phyloP scores from a whole-genome alignment of 2,329 filamentous ascomycete genomes.

The Ophiostoma populinum region DNA sequence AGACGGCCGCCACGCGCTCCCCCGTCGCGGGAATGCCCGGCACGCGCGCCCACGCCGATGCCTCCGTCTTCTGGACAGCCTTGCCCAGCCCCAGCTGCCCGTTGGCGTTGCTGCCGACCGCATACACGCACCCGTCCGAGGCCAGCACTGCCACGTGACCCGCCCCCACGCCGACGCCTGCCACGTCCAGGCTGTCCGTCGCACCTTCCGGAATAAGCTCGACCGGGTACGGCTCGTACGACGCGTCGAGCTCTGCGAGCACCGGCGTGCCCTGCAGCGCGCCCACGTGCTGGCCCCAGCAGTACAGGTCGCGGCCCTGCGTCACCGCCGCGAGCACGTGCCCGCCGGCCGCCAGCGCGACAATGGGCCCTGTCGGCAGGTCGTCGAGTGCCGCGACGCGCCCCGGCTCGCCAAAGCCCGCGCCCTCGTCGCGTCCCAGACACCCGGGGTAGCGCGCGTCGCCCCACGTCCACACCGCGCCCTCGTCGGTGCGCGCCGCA shows the following conservation, averaged over 20 bases:
- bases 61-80: conserved; percentile 4
- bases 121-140: conserved; percentile 30
- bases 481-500: conserved; percentile 24
- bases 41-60: conserved; percentile 19
- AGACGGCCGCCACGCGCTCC: conserved; percentile 23
- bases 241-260: conserved; percentile 14
- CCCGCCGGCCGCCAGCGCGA: conserved; percentile 36
- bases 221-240: conserved; percentile 23
- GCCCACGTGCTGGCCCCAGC: conserved; percentile 36
- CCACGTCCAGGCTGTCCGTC: conserved; percentile 34
- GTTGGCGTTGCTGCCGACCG: conserved; percentile 37
- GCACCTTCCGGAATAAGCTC: conserved; percentile 27
- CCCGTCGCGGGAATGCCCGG: conserved; percentile 16
- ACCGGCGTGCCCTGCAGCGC: conserved; percentile 5
- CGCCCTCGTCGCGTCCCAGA: conserved; percentile 32
- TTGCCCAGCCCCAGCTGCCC: conserved; percentile 37
- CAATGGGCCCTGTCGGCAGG: conserved; percentile 32
- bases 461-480: conserved; percentile 34
- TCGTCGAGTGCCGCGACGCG: conserved; percentile 31
- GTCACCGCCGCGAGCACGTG: conserved; percentile 42
- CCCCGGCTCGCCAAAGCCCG: conserved; percentile 27
- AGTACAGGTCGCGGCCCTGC: conserved; percentile 37
- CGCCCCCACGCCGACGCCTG: conserved; percentile 40
- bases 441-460: conserved; percentile 40
- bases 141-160: conserved; percentile 40